Base-by-base conservation (phyloP, 2,329 filamentous ascomycete genomes). In the Ceratocystis colombiana region DNA sequence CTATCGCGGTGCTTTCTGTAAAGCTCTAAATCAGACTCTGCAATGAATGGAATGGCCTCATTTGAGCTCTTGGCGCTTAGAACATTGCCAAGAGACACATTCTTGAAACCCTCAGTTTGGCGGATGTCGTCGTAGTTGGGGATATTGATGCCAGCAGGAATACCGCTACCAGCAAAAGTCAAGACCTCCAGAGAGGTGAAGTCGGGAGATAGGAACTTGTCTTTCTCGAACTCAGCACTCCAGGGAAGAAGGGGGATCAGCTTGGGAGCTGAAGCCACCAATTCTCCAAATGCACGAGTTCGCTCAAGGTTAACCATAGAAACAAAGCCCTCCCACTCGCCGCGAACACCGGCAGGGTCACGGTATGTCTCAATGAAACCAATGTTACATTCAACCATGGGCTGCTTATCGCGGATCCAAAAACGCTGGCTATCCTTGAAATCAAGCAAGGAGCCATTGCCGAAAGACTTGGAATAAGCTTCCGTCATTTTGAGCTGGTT, bases 101-200 rank as follows among this genome's bases (percentile, higher is more conserved):
- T 95, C 78, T 96, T 96, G 83, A 95, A 96, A 2, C 90, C 90
- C 68, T 90, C 85, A 4, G 83, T 87, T 73, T 95, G 89, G 69
- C 90, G 82, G 68, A 94, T 90, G 69, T 87, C 84, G 70, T 90
- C 88, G 71, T 88, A 89, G 75, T 88, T 88, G 66, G 82, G 83
- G 68, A 87, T 85, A 71, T 87, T 87, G 72, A 87, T 87, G 30
- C 86, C 85, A 28, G 84, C 84, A 8, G 85, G 85, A 65, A 88
- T 88, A 66, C 84, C 87, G 68, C 80, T 86, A 72, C 73, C 76
- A 66, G 75, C 76, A 71, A 96, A 96, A 0, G 88, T 90, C 68
- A 96, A 77, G 2, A 96, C 91, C 75, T 99, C 94, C 1, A 97
- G 81, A 8, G 89, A 94, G 0, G 94, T 97, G 73, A 99, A 99